phyloP scores from a whole-genome alignment of 192 early-diverging fungal genomes.

The Umbelopsis sp. region DNA sequence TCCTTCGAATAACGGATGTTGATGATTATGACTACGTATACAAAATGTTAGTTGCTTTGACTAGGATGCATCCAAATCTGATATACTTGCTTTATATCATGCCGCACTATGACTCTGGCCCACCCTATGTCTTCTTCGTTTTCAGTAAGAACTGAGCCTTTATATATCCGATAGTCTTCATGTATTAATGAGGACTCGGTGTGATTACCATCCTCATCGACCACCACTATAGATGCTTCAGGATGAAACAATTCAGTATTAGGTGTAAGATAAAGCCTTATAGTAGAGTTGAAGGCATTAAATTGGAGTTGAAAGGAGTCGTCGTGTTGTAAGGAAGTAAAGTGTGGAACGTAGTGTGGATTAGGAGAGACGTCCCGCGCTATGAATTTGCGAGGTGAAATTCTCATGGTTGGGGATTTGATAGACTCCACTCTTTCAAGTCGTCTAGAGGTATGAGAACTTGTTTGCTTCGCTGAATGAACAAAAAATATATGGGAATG shows the following conservation, averaged over 20 bases:
- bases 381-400: conserved; percentile 10
- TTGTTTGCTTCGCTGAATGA: background rate
- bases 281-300: conserved; percentile 64
- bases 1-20: conserved; percentile 32
- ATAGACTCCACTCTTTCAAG: background rate
- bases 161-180: conserved; percentile 38
- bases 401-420: background rate
- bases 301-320: conserved; percentile 59
- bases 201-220: conserved; percentile 38
- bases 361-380: conserved; percentile 16
- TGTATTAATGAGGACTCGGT: conserved; percentile 28
- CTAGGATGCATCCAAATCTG: background rate
- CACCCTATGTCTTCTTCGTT: conserved; percentile 42
- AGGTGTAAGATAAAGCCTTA: conserved; percentile 59
- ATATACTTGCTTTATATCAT: conserved; percentile 33
- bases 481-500: too few relatives aligned
- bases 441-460: background rate
- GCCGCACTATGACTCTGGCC: conserved; percentile 47
- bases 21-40: background rate
- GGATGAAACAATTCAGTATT: conserved; percentile 67
- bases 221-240: conserved; percentile 41
- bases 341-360: conserved; percentile 20
- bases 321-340: conserved; percentile 22
- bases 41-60: background rate
- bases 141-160: conserved; percentile 40